These are phyloP conservation scores for Xanthoceras sorbifolium DNA, from an alignment of 345 rosid species.

Conservation along the genomic window DNA sequence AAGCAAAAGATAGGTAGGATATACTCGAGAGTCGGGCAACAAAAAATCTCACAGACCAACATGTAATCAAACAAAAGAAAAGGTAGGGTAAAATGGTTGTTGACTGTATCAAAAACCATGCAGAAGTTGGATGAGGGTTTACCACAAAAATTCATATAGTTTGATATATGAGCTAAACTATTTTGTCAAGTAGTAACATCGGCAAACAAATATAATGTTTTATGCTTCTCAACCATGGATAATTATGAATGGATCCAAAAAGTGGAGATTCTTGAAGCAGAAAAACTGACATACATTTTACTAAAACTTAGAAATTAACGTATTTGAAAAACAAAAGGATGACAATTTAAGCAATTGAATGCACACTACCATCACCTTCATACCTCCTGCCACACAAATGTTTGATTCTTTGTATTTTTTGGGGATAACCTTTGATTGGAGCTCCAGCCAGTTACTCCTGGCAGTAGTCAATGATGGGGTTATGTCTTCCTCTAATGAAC, in stretches of 20 bases:
- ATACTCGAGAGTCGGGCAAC: neutral
- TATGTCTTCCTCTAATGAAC: conserved; percentile 84
- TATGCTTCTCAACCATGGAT: neutral
- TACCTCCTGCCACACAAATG: conserved; percentile 98
- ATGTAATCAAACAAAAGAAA: neutral
- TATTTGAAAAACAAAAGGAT: conserved; percentile 1
- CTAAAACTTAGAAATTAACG: neutral
- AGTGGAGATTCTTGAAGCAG: neutral
- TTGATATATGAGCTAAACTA: neutral
- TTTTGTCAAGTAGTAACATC: neutral
- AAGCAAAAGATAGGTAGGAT: neutral
- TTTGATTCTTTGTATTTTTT: conserved; percentile 69
- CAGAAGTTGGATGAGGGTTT: conserved; percentile 3
- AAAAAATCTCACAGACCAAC: neutral
- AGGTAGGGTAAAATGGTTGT: neutral
- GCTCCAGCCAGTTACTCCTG: conserved; percentile 92
- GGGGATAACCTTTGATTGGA: conserved; percentile 76
- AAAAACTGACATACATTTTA: neutral
- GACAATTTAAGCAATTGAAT: conserved; percentile 12
- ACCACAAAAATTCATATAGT: neutral
- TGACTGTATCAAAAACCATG: neutral
- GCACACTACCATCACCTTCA: conserved; percentile 43
- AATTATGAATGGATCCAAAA: conserved; percentile 1
- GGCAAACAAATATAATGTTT: neutral
- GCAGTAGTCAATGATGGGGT: conserved; percentile 71